Evolutionary conservation across 495 filamentous ascomycete species (phyloP).

Genomic region (Parachaetomium inaequale): DNA sequence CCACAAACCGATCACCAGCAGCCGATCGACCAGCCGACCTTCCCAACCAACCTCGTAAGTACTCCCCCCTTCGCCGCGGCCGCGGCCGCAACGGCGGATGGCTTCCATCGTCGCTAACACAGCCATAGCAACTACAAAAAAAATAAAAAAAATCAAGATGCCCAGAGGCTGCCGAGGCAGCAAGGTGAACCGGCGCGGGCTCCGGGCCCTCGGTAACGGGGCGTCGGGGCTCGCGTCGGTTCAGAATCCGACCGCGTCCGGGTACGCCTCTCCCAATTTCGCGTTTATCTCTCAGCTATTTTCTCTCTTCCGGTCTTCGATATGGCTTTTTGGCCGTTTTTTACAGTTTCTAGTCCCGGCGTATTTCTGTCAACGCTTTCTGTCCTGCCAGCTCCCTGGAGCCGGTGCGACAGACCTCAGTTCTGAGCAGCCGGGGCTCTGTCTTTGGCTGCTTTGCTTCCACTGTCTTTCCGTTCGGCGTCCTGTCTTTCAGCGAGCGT

Average conservation of each 20-base stretch:
- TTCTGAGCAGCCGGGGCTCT: background rate
- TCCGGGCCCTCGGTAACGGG: background rate
- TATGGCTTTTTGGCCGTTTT: background rate
- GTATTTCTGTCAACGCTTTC: background rate
- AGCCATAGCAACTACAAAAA: background rate
- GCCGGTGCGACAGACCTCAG: background rate
- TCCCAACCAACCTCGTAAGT: background rate
- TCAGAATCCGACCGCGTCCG: background rate
- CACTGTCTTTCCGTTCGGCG: background rate
- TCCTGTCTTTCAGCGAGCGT: background rate
- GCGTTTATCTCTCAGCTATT: background rate
- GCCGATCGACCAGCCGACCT: background rate
- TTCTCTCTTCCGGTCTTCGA: background rate
- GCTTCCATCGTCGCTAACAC: background rate
- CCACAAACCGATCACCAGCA: background rate
- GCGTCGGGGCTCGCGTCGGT: background rate
- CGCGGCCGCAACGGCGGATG: background rate
- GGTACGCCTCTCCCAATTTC: background rate
- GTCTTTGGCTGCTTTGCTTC: background rate
- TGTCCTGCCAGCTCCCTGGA: too few relatives aligned
- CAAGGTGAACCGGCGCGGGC: background rate
- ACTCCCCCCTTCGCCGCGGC: background rate
- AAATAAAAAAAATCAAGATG: slow-evolving; percentile 10
- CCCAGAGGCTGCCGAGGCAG: background rate
- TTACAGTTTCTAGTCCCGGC: background rate